Conservation (phyloP, 2,329 filamentous ascomycete species). For the Westerdykella sp. region DNA sequence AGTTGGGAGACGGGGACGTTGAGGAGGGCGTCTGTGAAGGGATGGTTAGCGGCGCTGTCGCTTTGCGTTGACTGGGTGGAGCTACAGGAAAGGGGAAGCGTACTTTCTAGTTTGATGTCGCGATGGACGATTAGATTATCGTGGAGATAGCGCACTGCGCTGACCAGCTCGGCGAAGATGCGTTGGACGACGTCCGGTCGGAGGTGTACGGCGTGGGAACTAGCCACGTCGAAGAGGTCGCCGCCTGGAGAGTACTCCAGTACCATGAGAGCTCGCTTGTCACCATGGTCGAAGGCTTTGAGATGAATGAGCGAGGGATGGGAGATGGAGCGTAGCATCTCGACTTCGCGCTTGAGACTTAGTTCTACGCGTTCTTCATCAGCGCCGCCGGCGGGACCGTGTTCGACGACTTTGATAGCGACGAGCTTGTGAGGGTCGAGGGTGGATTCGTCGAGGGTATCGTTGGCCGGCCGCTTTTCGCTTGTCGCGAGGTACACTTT, state of each 20-base stretch:
- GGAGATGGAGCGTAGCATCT: conserved; percentile 81
- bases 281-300: conserved; percentile 84
- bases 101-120: conserved; percentile 97
- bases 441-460: conserved; percentile 41
- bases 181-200: conserved; percentile 66
- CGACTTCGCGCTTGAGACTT: conserved; percentile 87
- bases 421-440: conserved; percentile 74
- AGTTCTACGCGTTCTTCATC: conserved; percentile 91
- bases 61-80: conserved; percentile 18
- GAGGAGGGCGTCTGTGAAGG: conserved; percentile 70
- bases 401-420: conserved; percentile 91
- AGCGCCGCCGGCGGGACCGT: conserved; percentile 86
- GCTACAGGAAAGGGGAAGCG: conserved; percentile 30
- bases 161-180: conserved; percentile 84
- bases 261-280: conserved; percentile 74
- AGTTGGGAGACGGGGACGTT: conserved; percentile 69
- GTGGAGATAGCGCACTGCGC: conserved; percentile 81
- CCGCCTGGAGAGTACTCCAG: conserved; percentile 90
- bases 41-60: conserved; percentile 22
- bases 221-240: conserved; percentile 90
- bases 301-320: conserved; percentile 88
- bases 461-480: conserved; percentile 48
- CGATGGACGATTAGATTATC: conserved; percentile 82
- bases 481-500: conserved; percentile 87
- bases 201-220: conserved; percentile 61